A percentile compares a stretch with the other conserved stretches of the same genome.
phyloP scores from a whole-genome alignment of 169 alveolate species.

The Cryptosporidium baileyi region DNA sequence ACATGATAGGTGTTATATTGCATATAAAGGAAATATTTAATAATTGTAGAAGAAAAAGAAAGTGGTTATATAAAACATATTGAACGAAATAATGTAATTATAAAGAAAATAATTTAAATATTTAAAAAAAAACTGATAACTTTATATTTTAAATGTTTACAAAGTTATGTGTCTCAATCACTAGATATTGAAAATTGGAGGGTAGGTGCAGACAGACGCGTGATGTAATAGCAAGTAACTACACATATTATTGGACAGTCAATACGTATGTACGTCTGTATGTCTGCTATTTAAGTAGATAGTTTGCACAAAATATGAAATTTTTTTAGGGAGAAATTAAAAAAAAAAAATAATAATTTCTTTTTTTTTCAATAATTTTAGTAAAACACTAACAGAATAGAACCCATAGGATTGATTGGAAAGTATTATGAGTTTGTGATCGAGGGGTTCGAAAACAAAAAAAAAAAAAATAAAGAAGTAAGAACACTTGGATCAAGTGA shows the following conservation, averaged over 20 bases:
- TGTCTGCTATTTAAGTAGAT: constrained; percentile 70
- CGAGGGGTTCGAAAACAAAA: too few relatives aligned
- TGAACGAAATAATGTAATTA: too few relatives aligned
- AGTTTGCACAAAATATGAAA: constrained; percentile 61
- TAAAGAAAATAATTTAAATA: too few relatives aligned
- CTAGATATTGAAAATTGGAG: constrained; percentile 13
- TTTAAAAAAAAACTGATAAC: background rate
- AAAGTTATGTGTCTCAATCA: background rate
- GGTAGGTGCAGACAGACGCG: constrained; percentile 72
- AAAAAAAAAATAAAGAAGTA: too few relatives aligned
- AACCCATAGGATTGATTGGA: background rate
- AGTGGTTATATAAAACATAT: too few relatives aligned
- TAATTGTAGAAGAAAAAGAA: too few relatives aligned
- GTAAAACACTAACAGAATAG: too few relatives aligned
- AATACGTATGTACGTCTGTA: constrained; percentile 72
- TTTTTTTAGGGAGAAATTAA: constrained; percentile 14
- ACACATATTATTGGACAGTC: constrained; percentile 68
- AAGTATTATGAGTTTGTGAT: too few relatives aligned
- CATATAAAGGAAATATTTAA: too few relatives aligned
- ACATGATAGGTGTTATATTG: too few relatives aligned
- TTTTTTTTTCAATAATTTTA: constrained; percentile 36
- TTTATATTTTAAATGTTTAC: background rate
- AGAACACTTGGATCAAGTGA: too few relatives aligned
- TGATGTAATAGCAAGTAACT: constrained; percentile 70
- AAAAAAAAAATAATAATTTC: constrained; percentile 7